Evolutionary conservation across 495 filamentous ascomycete species (phyloP), one percentile per base, ranked within the genome.

Genomic region (Daldinia loculata): DNA sequence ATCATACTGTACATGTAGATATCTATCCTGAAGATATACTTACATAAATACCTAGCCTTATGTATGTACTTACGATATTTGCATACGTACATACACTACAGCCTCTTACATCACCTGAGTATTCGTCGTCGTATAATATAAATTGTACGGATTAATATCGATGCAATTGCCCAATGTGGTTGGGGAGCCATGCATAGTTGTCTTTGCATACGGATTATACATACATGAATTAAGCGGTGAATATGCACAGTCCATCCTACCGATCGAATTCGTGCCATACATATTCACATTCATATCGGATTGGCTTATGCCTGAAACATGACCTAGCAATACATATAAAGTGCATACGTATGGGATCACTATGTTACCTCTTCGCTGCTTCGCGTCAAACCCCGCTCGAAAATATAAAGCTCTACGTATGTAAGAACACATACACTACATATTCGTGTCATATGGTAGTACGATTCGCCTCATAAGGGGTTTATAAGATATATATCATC

Each of bases 141-240:
- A 48, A 48, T 48, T 22, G 4, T 38, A n/a, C n/a, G n/a, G n/a
- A n/a, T n/a, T n/a, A 38, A 29, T 41, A 22, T 38, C 52, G 55
- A 61, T 39, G 32, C 43, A 53, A 63, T 69, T 70, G 67, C 19
- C 61, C 56, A 61, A 66, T 71, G 14, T 43, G 57, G 17, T 58
- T 19, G 14, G 51, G 26, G 59, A 26, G 65, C 12, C 58, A 30
- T 45, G 57, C 39, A 50, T 67, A 39, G 12, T 39, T 39, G 17
- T 29, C 55, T 55, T 52, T 53, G 55, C 56, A 66, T 60, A 56
- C n/a, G n/a, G n/a, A n/a, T n/a, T n/a, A n/a, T n/a, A n/a, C n/a
- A n/a, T 41, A 30, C 51, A 62, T 61, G 60, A 67, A 67, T 72
- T 43, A 39, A 67, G 69, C 69, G 69, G 69, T 72, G 69, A 67